phyloP scores from a whole-genome alignment of 164 flowering plant species.

The Vitis cinerea region DNA sequence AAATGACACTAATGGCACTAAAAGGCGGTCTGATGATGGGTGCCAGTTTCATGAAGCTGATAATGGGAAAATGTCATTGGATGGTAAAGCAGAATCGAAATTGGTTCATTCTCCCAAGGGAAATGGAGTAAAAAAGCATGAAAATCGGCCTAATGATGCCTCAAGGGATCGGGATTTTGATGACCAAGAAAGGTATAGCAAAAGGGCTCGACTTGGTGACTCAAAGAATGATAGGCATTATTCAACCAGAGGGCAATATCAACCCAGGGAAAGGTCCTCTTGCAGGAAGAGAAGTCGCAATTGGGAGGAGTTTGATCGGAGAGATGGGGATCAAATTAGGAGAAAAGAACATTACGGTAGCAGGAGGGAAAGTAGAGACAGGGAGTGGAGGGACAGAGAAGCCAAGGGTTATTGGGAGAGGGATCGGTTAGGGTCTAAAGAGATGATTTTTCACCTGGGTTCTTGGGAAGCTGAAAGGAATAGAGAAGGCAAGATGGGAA shows the following conservation, averaged over 20 bases:
- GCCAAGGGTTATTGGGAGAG: slow-evolving; percentile 92
- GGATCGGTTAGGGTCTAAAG: slow-evolving; percentile 60
- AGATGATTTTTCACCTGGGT: slow-evolving; percentile 62
- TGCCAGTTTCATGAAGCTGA: not conserved
- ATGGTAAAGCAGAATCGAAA: slow-evolving; percentile 6
- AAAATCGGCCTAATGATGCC: slow-evolving; percentile 5
- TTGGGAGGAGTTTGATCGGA: slow-evolving; percentile 55
- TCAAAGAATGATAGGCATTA: slow-evolving; percentile 24
- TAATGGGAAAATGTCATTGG: not conserved
- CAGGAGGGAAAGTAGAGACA: slow-evolving; percentile 47
- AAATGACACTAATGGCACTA: not conserved
- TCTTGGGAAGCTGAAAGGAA: slow-evolving; percentile 63
- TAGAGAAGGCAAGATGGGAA: slow-evolving; percentile 38
- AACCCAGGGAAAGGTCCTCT: slow-evolving; percentile 28
- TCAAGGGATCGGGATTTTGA: slow-evolving; percentile 27
- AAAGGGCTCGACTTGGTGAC: slow-evolving; percentile 33
- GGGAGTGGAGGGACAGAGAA: slow-evolving; percentile 60
- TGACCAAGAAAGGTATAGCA: slow-evolving; percentile 35
- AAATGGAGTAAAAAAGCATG: slow-evolving; percentile 22
- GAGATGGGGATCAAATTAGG: slow-evolving; percentile 45
- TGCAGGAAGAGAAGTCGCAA: slow-evolving; percentile 54
- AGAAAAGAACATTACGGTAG: slow-evolving; percentile 45
- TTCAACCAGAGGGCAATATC: slow-evolving; percentile 16
- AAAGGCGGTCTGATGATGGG: not conserved
- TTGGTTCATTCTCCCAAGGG: slow-evolving; percentile 1